phyloP scores from a whole-genome alignment of 352 stramenopile species.

The Phytopythium delawarense region DNA sequence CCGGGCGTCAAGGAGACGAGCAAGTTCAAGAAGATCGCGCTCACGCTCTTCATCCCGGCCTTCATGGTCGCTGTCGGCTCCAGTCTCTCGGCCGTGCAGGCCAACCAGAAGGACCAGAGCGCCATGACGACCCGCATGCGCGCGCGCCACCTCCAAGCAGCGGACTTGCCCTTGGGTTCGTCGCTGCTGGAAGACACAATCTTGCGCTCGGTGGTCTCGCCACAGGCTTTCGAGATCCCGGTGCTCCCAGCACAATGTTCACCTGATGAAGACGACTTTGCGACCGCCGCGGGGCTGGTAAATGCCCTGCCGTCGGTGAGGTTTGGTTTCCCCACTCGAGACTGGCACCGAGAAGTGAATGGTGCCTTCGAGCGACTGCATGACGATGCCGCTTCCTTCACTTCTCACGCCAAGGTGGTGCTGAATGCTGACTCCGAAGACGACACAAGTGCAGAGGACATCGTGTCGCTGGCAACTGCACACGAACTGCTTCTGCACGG shows the following conservation, averaged over 20 bases:
- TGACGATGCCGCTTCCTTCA: neutral
- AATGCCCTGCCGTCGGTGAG: conserved; percentile 8
- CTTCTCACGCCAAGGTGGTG: neutral
- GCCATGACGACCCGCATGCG: conserved; percentile 7
- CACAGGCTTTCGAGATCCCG: neutral
- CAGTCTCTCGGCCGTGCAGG: conserved; percentile 48
- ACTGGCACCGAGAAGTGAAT: conserved; percentile 19
- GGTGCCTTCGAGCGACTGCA: neutral
- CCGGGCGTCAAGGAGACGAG: conserved; percentile 36
- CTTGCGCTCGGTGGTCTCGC: conserved; percentile 8
- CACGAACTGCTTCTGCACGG: conserved; percentile 31
- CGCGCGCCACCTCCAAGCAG: conserved; percentile 25
- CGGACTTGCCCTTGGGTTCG: neutral
- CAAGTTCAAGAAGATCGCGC: conserved; percentile 54
- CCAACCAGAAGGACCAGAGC: conserved; percentile 44
- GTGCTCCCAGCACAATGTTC: neutral
- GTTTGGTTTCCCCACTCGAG: conserved; percentile 23
- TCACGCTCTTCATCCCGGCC: conserved; percentile 52
- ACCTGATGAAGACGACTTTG: neutral
- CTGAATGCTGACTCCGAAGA: neutral
- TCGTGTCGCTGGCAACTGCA: conserved; percentile 23
- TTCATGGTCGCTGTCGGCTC: conserved; percentile 53
- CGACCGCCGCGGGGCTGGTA: neutral
- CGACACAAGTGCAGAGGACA: neutral
- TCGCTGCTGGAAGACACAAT: conserved; percentile 11